Percentiles rank a stretch among this genome's conserved stretches.
phyloP scores from a whole-genome alignment of 179 eudicot species.

The Amaranthus tricolor region DNA sequence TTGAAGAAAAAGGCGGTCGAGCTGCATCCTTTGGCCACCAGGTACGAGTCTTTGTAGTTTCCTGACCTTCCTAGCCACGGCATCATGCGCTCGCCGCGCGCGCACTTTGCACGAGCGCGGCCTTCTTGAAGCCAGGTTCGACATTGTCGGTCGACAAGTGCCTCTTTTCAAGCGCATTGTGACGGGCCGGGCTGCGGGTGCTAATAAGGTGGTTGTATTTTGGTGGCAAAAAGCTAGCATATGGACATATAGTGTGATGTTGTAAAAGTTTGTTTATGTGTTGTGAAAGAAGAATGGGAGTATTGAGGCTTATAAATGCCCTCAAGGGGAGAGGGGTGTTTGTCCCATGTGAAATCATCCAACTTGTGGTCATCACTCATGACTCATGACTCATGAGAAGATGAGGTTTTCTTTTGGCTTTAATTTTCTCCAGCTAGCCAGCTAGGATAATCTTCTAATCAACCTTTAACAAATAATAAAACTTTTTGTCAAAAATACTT shows the following conservation, averaged over 20 bases:
- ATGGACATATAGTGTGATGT: neutral
- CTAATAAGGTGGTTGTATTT: neutral
- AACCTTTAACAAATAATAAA: neutral
- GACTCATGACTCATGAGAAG: slow-evolving; percentile 5
- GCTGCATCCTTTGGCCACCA: slow-evolving; percentile 40
- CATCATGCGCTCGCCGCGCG: slow-evolving; percentile 5
- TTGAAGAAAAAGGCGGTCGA: slow-evolving; percentile 45
- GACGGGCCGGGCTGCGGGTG: neutral
- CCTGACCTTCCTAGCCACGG: slow-evolving; percentile 46
- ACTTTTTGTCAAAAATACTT: neutral
- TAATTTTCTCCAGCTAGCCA: neutral
- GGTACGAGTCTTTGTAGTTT: slow-evolving; percentile 60
- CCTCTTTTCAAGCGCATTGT: slow-evolving; percentile 13
- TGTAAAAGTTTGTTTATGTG: slow-evolving; percentile 8
- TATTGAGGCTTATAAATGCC: slow-evolving; percentile 25
- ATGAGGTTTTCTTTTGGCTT: slow-evolving; percentile 20
- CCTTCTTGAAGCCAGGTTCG: neutral
- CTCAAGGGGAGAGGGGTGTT: neutral
- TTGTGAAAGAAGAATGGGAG: neutral
- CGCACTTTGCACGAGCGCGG: neutral
- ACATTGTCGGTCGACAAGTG: neutral
- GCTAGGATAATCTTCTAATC: neutral
- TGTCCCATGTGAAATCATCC: slow-evolving; percentile 28
- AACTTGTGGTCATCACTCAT: slow-evolving; percentile 22
- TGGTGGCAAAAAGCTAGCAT: slow-evolving; percentile 2